Conservation (phyloP, 2,329 filamentous ascomycete genomes). For the Cordyceps cicadae region DNA sequence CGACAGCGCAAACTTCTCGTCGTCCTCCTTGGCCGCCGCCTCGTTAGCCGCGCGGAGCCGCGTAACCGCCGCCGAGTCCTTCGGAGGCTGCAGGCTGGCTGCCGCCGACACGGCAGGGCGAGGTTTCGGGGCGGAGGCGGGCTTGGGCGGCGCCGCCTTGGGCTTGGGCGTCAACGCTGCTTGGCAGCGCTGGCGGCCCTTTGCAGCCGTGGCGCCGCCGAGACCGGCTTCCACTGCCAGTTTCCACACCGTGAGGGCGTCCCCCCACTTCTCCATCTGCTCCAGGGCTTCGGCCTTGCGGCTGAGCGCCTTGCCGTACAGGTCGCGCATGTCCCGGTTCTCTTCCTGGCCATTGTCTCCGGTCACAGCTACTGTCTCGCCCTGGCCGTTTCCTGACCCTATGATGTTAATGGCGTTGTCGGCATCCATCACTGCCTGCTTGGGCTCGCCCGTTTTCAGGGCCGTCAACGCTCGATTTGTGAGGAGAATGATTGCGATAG, state of each 20-base stretch:
- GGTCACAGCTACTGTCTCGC: constrained; percentile 66
- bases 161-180: constrained; percentile 69
- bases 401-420: constrained; percentile 75
- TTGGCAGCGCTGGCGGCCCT: constrained; percentile 83
- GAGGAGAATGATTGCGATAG: constrained; percentile 77
- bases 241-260: constrained; percentile 75
- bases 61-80: constrained; percentile 68
- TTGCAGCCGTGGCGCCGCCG: constrained; percentile 75
- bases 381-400: constrained; percentile 67
- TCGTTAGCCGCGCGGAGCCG: constrained; percentile 76
- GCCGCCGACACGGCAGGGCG: constrained; percentile 28
- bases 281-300: constrained; percentile 94
- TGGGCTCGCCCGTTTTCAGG: constrained; percentile 86
- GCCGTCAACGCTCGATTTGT: constrained; percentile 87
- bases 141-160: constrained; percentile 36
- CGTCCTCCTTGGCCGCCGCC: constrained; percentile 76
- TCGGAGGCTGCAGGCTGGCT: constrained; percentile 34
- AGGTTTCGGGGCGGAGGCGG: constrained; percentile 28
- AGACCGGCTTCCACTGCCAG: constrained; percentile 74
- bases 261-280: constrained; percentile 87
- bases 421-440: constrained; percentile 75
- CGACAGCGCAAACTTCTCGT: constrained; percentile 83
- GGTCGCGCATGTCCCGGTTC: constrained; percentile 79
- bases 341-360: constrained; percentile 49
- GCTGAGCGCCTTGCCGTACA: constrained; percentile 87